Conservation (phyloP, 352 stramenopile species). For the Phytophthora multivora region DNA sequence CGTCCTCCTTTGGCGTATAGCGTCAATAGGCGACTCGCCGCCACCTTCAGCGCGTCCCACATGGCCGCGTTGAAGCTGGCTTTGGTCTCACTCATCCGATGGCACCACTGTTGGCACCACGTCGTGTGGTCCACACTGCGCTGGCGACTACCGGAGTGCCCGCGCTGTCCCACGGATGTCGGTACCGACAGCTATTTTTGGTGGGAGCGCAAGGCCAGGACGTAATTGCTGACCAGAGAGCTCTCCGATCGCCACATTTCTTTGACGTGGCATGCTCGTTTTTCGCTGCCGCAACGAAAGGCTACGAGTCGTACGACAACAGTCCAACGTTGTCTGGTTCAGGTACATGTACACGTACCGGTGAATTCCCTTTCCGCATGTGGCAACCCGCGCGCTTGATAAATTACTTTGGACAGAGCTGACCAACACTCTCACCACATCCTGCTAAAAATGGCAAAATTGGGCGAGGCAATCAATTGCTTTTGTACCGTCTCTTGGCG, state of each 20-base stretch:
- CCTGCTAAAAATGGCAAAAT: background rate
- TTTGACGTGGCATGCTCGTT: no score
- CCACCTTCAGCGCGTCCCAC: background rate
- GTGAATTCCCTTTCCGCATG: background rate
- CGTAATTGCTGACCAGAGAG: no score
- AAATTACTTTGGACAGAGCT: no score
- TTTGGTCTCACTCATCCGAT: slow-evolving; percentile 13
- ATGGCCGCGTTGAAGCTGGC: slow-evolving; percentile 4
- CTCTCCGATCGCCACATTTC: no score
- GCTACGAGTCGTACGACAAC: no score
- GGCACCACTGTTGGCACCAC: slow-evolving; percentile 21
- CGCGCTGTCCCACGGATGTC: slow-evolving; percentile 21
- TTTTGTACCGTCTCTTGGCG: background rate
- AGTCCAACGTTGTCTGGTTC: no score
- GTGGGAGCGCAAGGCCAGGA: no score
- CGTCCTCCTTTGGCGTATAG: background rate
- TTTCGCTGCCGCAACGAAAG: no score
- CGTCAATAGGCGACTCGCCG: background rate
- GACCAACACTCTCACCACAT: background rate
- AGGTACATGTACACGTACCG: background rate
- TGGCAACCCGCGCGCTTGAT: no score
- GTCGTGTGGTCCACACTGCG: slow-evolving; percentile 1
- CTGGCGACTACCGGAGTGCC: slow-evolving; percentile 26
- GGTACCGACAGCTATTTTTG: background rate
- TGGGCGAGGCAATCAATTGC: no score